These are phyloP conservation scores for Umbilicus rupestris DNA, from an alignment of 164 flowering plant genomes.

Conservation along the genomic window DNA sequence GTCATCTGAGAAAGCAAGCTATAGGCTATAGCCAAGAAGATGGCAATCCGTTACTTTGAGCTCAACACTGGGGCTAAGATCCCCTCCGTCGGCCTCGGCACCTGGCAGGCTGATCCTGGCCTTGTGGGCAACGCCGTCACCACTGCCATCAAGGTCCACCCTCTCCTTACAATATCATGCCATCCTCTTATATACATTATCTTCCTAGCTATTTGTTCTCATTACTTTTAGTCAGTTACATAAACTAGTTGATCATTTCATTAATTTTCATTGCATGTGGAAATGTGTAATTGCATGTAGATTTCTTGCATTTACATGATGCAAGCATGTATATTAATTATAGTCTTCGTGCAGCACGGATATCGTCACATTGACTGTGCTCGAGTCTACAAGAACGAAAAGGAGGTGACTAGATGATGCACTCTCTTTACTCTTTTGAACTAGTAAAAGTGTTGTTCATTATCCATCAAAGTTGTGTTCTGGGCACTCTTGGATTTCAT, in stretches of 20 bases:
- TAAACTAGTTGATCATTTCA: no score
- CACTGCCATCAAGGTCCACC: slow-evolving; percentile 64
- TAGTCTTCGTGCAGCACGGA: slow-evolving; percentile 29
- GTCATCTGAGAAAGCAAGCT: background rate
- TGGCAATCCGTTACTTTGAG: slow-evolving; percentile 24
- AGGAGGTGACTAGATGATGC: slow-evolving; percentile 40
- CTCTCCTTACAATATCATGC: no score
- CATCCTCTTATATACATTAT: no score
- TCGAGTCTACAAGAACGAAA: slow-evolving; percentile 37
- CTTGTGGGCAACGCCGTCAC: slow-evolving; percentile 35
- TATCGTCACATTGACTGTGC: slow-evolving; percentile 61
- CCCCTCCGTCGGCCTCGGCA: slow-evolving; percentile 59
- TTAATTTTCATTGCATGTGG: no score
- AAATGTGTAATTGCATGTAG: no score
- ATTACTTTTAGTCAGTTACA: no score
- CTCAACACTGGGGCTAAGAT: slow-evolving; percentile 61
- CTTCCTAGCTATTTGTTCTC: no score
- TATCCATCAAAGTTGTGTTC: no score
- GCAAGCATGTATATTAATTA: background rate
- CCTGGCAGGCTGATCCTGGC: slow-evolving; percentile 42
- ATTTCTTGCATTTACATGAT: no score
- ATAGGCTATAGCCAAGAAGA: background rate
- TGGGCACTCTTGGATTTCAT: no score
- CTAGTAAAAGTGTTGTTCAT: no score
- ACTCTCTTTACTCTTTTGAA: no score